Evolutionary conservation across 441 rosid species (phyloP).

Genomic region (Gossypium schwendimanii): DNA sequence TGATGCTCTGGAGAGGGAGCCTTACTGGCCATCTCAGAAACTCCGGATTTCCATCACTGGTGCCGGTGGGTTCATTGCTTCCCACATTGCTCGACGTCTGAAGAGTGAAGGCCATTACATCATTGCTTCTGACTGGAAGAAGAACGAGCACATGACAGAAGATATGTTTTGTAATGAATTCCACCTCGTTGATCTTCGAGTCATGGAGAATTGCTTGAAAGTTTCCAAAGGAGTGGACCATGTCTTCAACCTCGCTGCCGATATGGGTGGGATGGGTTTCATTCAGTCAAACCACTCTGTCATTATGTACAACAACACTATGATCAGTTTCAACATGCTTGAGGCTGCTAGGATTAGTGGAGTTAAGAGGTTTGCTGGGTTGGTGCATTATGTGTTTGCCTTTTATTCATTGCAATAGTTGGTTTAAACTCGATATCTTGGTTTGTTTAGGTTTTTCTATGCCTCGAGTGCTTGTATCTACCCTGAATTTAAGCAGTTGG

Average conservation of each 20-base stretch:
- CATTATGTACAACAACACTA: constrained; percentile 90
- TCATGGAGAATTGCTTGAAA: constrained; percentile 88
- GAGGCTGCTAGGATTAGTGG: constrained; percentile 88
- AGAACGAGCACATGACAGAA: constrained; percentile 95
- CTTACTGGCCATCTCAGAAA: constrained; percentile 82
- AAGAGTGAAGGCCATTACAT: constrained; percentile 79
- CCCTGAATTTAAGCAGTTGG: constrained; percentile 94
- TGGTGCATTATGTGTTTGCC: background rate
- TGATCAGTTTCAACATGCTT: constrained; percentile 98
- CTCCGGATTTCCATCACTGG: constrained; percentile 79
- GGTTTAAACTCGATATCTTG: background rate
- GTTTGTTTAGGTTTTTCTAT: constrained; percentile 67
- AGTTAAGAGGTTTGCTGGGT: constrained; percentile 57
- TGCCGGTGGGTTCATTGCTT: constrained; percentile 98
- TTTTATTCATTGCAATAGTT: background rate
- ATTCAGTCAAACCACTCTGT: constrained; percentile 98
- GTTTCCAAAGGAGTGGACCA: constrained; percentile 70
- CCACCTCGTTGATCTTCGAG: constrained; percentile 91
- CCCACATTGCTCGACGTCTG: constrained; percentile 86
- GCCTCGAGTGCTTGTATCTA: constrained; percentile 98
- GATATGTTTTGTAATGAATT: constrained; percentile 95
- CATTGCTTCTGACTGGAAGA: constrained; percentile 88
- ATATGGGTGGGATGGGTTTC: constrained; percentile 99
- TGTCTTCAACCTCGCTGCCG: constrained; percentile 96
- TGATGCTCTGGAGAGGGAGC: constrained; percentile 73